Percentiles rank a stretch among this genome's conserved stretches.
Conservation (phyloP, 2,329 filamentous ascomycete species). For the Penicillium concentricum region DNA sequence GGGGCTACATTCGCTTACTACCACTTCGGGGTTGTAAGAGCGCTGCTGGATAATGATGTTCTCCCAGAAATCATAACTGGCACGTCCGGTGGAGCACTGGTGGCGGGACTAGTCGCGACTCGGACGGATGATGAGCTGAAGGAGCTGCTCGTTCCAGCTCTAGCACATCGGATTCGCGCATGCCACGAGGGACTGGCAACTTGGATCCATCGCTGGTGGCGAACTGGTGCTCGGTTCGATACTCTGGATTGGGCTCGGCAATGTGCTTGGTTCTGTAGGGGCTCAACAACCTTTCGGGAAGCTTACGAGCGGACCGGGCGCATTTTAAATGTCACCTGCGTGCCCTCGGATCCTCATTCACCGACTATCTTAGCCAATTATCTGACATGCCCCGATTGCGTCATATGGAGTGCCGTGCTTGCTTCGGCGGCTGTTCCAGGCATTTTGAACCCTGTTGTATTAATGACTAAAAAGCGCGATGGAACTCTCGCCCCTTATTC, state of each 20-base stretch:
- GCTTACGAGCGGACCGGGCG: constrained; percentile 91
- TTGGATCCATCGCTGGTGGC: constrained; percentile 85
- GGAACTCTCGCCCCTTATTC: constrained; percentile 83
- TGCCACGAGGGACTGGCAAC: constrained; percentile 74
- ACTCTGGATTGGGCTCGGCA: constrained; percentile 84
- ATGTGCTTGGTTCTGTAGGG: constrained; percentile 85
- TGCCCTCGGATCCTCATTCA: constrained; percentile 92
- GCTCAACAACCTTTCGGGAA: constrained; percentile 90
- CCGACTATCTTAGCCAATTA: constrained; percentile 93
- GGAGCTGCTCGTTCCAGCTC: constrained; percentile 76
- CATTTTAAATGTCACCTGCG: constrained; percentile 92
- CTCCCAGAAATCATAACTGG: constrained; percentile 94
- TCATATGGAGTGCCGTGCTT: constrained; percentile 95
- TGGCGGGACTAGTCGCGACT: constrained; percentile 83
- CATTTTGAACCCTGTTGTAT: constrained; percentile 91
- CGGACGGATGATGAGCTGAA: constrained; percentile 90
- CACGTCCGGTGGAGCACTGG: constrained; percentile 88
- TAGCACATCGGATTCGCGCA: constrained; percentile 81
- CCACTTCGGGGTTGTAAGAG: constrained; percentile 89
- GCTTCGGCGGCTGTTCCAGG: constrained; percentile 94
- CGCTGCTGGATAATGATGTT: constrained; percentile 78
- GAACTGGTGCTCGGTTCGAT: constrained; percentile 90
- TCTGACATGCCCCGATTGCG: constrained; percentile 90
- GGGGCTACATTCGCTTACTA: constrained; percentile 96
- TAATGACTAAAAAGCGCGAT: constrained; percentile 79